These are phyloP conservation scores for Fragaria ananassa DNA, from an alignment of 306 rosid genomes.

Conservation along the genomic window DNA sequence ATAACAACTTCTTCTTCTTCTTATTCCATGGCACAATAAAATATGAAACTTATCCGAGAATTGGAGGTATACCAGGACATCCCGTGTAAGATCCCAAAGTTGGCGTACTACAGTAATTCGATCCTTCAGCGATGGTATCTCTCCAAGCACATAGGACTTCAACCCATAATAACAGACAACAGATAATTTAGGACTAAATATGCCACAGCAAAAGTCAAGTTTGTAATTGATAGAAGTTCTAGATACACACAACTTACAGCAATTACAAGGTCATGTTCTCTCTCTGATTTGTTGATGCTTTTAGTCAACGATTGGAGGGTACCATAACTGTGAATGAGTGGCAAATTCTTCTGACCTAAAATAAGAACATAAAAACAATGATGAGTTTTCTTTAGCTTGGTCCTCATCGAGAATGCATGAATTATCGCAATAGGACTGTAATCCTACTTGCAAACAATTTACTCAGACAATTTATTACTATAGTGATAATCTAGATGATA, in stretches of 20 bases:
- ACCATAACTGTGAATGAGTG: conserved; percentile 86
- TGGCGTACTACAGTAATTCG: conserved; percentile 83
- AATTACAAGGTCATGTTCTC: conserved; percentile 89
- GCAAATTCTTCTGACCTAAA: conserved; percentile 80
- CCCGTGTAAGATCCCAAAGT: conserved; percentile 86
- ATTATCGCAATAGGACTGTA: background rate
- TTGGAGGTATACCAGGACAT: conserved; percentile 68
- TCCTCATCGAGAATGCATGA: conserved; percentile 1
- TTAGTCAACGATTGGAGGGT: conserved; percentile 70
- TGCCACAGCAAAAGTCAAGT: background rate
- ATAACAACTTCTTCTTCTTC: background rate
- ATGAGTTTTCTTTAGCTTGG: background rate
- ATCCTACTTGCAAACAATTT: background rate
- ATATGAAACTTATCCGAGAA: conserved; percentile 16
- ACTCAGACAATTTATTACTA: background rate
- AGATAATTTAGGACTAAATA: conserved; percentile 27
- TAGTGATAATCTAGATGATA: conserved; percentile 1
- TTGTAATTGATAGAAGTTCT: background rate
- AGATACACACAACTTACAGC: conserved; percentile 67
- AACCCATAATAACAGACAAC: conserved; percentile 32
- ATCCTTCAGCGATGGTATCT: conserved; percentile 85
- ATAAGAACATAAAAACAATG: conserved; percentile 14
- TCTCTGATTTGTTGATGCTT: conserved; percentile 60
- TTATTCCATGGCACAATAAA: conserved; percentile 1
- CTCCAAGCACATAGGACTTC: conserved; percentile 96